These are phyloP conservation scores for Colletotrichum chlorophyti DNA, from an alignment of 2,329 filamentous ascomycete species.

Conservation along the genomic window DNA sequence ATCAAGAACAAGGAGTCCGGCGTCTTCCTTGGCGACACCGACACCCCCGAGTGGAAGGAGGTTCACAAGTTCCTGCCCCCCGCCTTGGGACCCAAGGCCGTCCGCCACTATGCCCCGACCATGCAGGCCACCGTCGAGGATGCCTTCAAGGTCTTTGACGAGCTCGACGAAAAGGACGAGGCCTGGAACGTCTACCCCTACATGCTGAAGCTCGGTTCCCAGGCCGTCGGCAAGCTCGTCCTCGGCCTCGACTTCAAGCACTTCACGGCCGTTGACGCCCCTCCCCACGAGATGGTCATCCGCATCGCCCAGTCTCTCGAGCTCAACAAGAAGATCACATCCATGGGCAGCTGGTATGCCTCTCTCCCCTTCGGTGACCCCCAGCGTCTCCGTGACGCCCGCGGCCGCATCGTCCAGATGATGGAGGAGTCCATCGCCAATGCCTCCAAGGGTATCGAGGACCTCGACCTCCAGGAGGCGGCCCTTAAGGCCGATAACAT, in stretches of 20 bases:
- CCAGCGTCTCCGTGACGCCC: conserved; percentile 45
- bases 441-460: conserved; percentile 45
- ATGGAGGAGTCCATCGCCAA: conserved; percentile 45
- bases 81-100: conserved; percentile 63
- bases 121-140: conserved; percentile 63
- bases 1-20: conserved; percentile 50
- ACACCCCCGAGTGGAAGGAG: conserved; percentile 54
- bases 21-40: conserved; percentile 57
- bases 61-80: conserved; percentile 70
- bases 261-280: conserved; percentile 51
- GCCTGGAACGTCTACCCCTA: conserved; percentile 57
- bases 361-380: conserved; percentile 65
- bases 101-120: conserved; percentile 64
- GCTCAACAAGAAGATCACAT: conserved; percentile 65
- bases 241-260: conserved; percentile 54
- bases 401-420: conserved; percentile 41
- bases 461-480: conserved; percentile 54
- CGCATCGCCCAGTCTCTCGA: conserved; percentile 56
- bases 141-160: conserved; percentile 56
- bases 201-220: conserved; percentile 56
- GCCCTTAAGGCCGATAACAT: conserved; percentile 54
- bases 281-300: conserved; percentile 57
- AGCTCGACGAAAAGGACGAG: conserved; percentile 54
- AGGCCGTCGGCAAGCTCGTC: conserved; percentile 51
- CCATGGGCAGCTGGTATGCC: conserved; percentile 62